Evolutionary conservation across 2,329 filamentous ascomycete genomes (phyloP).

Genomic region (Paraphoma sp.): DNA sequence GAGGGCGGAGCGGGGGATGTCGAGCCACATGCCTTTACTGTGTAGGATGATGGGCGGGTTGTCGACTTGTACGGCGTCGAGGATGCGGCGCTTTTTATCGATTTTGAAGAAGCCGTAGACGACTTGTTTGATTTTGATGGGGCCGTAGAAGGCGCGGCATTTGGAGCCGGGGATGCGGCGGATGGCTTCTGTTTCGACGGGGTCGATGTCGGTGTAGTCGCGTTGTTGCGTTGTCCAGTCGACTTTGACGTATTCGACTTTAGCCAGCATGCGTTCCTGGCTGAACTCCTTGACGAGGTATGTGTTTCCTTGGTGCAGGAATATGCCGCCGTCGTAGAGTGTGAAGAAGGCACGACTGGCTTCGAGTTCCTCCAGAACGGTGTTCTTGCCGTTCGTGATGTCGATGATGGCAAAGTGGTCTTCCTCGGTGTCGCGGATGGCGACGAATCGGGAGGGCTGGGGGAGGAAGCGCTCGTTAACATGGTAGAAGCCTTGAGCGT

Average conservation of each 20-base stretch:
- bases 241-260: constrained; percentile 86
- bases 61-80: constrained; percentile 91
- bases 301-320: constrained; percentile 91
- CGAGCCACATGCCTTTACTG: constrained; percentile 94
- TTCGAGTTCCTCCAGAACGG: constrained; percentile 93
- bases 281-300: constrained; percentile 91
- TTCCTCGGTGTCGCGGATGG: constrained; percentile 88
- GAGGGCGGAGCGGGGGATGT: constrained; percentile 80
- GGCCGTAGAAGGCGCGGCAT: constrained; percentile 81
- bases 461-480: constrained; percentile 89
- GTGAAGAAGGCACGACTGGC: constrained; percentile 94
- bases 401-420: constrained; percentile 95
- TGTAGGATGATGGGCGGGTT: constrained; percentile 87
- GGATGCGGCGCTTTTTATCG: constrained; percentile 82
- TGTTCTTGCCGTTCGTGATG: constrained; percentile 79
- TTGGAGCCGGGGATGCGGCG: constrained; percentile 70
- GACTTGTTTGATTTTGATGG: constrained; percentile 83
- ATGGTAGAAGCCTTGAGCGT: constrained; percentile 84
- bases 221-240: constrained; percentile 95
- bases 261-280: constrained; percentile 80
- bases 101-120: constrained; percentile 98
- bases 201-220: constrained; percentile 93
- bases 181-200: constrained; percentile 88
- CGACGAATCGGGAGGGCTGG: constrained; percentile 79
- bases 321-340: constrained; percentile 95